Evolutionary conservation across 2,329 filamentous ascomycete genomes (phyloP).

Genomic region (Ceratocystis ficicola): DNA sequence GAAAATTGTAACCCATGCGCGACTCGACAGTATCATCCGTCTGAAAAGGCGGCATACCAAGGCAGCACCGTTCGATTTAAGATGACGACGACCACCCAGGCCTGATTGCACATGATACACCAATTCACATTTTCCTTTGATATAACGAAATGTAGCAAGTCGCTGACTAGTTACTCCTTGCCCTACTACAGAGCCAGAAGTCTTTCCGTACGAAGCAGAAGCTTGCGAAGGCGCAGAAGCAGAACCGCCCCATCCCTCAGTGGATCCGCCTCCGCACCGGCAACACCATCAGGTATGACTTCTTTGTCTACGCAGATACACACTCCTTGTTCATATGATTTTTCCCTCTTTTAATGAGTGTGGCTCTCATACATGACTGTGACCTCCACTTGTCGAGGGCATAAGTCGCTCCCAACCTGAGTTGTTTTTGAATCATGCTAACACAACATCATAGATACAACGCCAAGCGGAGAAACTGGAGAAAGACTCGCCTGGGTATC

Average conservation of each 20-base stretch:
- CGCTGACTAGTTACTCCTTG: conserved; percentile 21
- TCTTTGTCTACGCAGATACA: not conserved
- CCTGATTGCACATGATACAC: not conserved
- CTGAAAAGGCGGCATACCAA: not conserved
- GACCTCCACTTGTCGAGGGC: not conserved
- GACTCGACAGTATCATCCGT: not conserved
- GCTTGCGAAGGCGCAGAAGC: conserved; percentile 99
- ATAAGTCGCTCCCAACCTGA: too few species aligned
- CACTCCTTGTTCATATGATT: not conserved
- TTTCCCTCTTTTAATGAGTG: not conserved
- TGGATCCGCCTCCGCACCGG: conserved; percentile 97
- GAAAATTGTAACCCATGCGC: not conserved
- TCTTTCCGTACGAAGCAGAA: conserved; percentile 99
- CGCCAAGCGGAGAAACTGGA: conserved; percentile 99
- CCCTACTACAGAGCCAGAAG: conserved; percentile 75
- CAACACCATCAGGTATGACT: conserved; percentile 92
- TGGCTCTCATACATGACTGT: too few species aligned
- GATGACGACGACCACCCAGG: not conserved
- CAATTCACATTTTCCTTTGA: not conserved
- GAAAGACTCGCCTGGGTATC: conserved; percentile 99
- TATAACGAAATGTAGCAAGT: conserved; percentile 17
- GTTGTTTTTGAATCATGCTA: not conserved
- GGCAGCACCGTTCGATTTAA: not conserved
- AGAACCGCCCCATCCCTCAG: conserved; percentile 99
- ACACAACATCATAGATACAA: conserved; percentile 66